phyloP scores from a whole-genome alignment of 441 rosid species.

The Pelargonium australe region DNA sequence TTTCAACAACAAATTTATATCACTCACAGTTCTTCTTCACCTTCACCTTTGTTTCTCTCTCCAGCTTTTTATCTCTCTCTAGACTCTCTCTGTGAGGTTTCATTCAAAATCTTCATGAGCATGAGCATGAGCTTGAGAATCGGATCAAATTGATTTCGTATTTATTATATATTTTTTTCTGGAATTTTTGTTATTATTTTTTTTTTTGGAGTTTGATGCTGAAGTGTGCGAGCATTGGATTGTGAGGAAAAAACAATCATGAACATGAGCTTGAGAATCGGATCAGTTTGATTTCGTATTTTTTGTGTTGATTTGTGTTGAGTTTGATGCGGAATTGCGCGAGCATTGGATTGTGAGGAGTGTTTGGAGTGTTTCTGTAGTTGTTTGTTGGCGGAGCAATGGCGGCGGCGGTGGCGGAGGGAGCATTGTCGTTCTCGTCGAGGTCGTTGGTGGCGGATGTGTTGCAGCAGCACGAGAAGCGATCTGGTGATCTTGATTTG shows the following conservation, averaged over 20 bases:
- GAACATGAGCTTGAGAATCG: neutral
- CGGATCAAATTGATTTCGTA: neutral
- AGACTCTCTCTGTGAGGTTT: no score
- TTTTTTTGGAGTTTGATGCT: neutral
- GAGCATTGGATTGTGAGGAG: neutral
- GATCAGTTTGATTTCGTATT: neutral
- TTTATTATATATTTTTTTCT: neutral
- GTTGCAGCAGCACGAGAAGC: slow-evolving; percentile 66
- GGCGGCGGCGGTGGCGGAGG: slow-evolving; percentile 45
- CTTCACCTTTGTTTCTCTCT: neutral
- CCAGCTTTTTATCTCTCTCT: no score
- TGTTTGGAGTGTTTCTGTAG: slow-evolving; percentile 11
- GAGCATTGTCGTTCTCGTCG: slow-evolving; percentile 53
- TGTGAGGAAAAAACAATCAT: neutral
- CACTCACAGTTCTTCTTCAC: neutral
- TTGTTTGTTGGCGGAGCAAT: slow-evolving; percentile 16
- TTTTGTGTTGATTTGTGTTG: neutral
- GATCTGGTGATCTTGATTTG: slow-evolving; percentile 53
- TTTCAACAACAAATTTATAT: neutral
- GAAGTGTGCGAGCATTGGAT: slow-evolving; percentile 15
- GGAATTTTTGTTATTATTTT: no score
- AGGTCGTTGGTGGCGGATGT: slow-evolving; percentile 82
- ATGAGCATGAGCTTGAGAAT: neutral
- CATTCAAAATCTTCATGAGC: neutral
- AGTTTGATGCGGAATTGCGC: slow-evolving; percentile 16